Evolutionary conservation across 352 stramenopile genomes (phyloP).

Genomic region (Pythium biforme): DNA sequence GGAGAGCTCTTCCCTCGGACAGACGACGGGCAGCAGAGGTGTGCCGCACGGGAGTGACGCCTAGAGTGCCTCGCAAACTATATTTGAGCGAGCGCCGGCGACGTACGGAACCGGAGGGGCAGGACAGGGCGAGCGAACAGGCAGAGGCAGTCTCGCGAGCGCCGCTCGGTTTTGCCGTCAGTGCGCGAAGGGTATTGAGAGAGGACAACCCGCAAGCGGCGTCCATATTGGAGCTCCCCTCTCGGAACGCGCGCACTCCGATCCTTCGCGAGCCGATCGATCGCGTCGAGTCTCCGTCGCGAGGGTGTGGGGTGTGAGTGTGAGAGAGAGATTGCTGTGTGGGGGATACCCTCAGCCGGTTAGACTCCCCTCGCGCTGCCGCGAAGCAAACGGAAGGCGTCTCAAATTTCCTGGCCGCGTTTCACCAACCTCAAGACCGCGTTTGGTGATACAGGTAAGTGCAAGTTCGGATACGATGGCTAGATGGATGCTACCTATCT

Average conservation of each 20-base stretch:
- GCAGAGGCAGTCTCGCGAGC: neutral
- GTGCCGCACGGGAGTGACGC: constrained; percentile 11
- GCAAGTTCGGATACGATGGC: too few relatives aligned
- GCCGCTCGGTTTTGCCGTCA: constrained; percentile 16
- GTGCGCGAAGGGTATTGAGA: constrained; percentile 31
- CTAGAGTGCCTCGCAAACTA: constrained; percentile 12
- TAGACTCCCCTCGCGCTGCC: too few relatives aligned
- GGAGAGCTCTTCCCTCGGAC: neutral
- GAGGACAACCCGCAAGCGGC: constrained; percentile 24
- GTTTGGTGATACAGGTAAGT: too few relatives aligned
- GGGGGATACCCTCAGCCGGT: too few relatives aligned
- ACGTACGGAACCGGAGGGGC: neutral
- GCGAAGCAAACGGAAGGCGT: too few relatives aligned
- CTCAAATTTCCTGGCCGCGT: too few relatives aligned
- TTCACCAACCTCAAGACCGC: too few relatives aligned
- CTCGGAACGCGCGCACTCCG: constrained; percentile 18
- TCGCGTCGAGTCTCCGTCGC: neutral
- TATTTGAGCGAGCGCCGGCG: constrained; percentile 8
- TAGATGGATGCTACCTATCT: too few relatives aligned
- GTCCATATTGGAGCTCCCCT: neutral
- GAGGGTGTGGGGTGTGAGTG: neutral
- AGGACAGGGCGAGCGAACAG: constrained; percentile 5
- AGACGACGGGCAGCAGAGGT: constrained; percentile 4
- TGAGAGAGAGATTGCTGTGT: too few relatives aligned
- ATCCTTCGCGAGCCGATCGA: constrained; percentile 17